Base-by-base conservation (phyloP, 2,329 filamentous ascomycete species). In the Aspergillus luchuensis region DNA sequence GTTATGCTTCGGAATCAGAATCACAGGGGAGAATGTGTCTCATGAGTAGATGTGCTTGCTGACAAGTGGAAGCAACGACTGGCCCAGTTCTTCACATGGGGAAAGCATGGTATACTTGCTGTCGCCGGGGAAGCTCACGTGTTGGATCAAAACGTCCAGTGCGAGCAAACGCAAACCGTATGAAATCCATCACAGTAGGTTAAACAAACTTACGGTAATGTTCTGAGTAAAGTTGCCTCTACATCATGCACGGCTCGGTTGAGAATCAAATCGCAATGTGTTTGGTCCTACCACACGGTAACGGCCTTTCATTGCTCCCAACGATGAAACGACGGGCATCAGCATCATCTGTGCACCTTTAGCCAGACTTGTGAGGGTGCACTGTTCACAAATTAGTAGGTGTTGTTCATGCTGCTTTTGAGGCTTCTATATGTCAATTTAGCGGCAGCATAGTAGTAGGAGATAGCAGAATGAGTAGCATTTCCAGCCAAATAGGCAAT, bases 91-190 rank as follows among this genome's bases (percentile, higher is more conserved):
- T 10, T 28, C 38, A 56, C 25, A 45, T 21, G n/a, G 39, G 39
- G 53, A 45, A 56, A 56, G 53, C 23, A 41, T 30, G 25, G 33
- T 25, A 56, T 56, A 47, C n/a, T 36, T 36, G 33, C 33, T 19
- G 28, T 15, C 49, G 4, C 23, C 21, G 21, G 23, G 25, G 25
- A 8, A 25, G 15, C 25, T 50, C 28, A 50, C 47, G 25, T 50
- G 47, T 28, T 28, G 33, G n/a, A 17, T 3, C 25, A 17, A 33
- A n/a, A 30, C 15, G 6, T 30, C 25, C 8, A 7, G 53, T 30
- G 13, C 15, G 23, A n/a, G 2, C 13, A 23, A 39, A 25, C 19
- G 21, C 17, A 33, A 25, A 8, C 7, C 13, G 8, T 23, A 19
- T 45, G 38, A 41, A 28, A 33, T 8, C 13, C 7, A 15, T 33